Conservation (phyloP, 768 basidiomycete genomes). For the Termitomyces heimii region DNA sequence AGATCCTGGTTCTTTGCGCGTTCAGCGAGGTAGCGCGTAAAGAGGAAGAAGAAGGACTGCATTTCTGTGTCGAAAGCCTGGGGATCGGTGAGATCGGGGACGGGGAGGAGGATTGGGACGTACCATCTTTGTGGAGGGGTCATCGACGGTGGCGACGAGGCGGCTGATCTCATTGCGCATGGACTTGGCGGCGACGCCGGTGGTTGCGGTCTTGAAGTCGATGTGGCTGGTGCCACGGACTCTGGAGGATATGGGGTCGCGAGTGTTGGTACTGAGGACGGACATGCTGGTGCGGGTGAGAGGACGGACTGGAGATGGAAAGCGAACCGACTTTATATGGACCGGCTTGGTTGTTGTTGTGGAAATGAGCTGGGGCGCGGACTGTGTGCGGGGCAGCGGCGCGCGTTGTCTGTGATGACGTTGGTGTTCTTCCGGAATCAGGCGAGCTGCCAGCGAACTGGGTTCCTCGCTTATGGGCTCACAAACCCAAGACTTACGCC, state of each 20-base stretch:
- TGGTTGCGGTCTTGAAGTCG: constrained; percentile 98
- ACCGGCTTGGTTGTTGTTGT: constrained; percentile 40
- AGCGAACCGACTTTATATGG: constrained; percentile 28
- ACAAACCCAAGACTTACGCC: constrained; percentile 29
- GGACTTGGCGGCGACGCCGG: constrained; percentile 88
- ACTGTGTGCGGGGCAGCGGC: constrained; percentile 37
- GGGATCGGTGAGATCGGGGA: constrained; percentile 14
- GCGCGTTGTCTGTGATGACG: constrained; percentile 58
- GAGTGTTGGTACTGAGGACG: constrained; percentile 52
- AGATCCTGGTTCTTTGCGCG: constrained; percentile 83
- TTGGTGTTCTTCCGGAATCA: constrained; percentile 28
- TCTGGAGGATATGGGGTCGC: constrained; percentile 65
- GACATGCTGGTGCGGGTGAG: constrained; percentile 37
- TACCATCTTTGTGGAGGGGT: constrained; percentile 80
- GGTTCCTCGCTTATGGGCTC: constrained; percentile 52
- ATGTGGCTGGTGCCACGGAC: constrained; percentile 75
- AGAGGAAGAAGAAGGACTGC: constrained; percentile 94
- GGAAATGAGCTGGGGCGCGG: constrained; percentile 57
- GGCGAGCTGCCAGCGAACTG: constrained; percentile 22
- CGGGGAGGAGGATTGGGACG: neutral
- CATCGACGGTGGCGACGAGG: constrained; percentile 83
- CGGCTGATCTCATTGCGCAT: constrained; percentile 98
- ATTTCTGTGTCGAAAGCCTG: constrained; percentile 93
- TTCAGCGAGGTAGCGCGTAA: constrained; percentile 90
- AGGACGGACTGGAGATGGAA: constrained; percentile 9